A percentile compares a stretch with the other conserved stretches of the same genome.
Conservation (phyloP, 345 rosid genomes). For the Luvunga scandens region DNA sequence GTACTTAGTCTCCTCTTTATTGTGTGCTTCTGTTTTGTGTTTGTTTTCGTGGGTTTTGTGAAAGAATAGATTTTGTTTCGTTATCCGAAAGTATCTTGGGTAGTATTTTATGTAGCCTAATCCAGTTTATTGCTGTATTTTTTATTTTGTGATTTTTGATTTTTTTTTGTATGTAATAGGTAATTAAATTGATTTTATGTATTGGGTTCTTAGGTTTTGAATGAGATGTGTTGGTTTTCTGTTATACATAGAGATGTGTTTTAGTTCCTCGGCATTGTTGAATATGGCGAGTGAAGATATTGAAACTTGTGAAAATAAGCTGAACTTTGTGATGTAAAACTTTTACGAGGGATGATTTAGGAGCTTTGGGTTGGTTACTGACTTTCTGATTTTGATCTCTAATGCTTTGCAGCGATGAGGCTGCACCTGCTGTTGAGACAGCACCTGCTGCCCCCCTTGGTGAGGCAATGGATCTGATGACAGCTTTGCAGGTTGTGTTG, state of each 20-base stretch:
- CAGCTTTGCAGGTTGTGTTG: conserved; percentile 72
- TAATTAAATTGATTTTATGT: neutral
- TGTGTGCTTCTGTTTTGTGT: neutral
- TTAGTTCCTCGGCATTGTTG: neutral
- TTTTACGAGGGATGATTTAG: neutral
- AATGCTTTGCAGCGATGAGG: conserved; percentile 58
- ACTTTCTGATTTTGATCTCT: neutral
- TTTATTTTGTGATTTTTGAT: neutral
- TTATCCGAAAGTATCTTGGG: neutral
- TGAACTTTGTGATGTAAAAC: neutral
- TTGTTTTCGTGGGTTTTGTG: neutral
- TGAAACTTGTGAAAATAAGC: neutral
- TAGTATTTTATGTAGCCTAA: neutral
- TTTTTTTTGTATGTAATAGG: neutral
- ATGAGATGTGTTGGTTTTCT: neutral
- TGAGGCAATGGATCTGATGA: conserved; percentile 75
- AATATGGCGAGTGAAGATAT: neutral
- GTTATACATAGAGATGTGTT: neutral
- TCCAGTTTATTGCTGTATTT: neutral
- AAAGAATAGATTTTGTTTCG: neutral
- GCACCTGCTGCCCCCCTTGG: conserved; percentile 39
- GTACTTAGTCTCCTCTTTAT: too few species aligned
- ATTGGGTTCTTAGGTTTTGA: neutral
- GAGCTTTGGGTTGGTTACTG: neutral
- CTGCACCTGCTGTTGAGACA: conserved; percentile 42